Conservation (phyloP, 257 asterid species). For the Ilex asprella region DNA sequence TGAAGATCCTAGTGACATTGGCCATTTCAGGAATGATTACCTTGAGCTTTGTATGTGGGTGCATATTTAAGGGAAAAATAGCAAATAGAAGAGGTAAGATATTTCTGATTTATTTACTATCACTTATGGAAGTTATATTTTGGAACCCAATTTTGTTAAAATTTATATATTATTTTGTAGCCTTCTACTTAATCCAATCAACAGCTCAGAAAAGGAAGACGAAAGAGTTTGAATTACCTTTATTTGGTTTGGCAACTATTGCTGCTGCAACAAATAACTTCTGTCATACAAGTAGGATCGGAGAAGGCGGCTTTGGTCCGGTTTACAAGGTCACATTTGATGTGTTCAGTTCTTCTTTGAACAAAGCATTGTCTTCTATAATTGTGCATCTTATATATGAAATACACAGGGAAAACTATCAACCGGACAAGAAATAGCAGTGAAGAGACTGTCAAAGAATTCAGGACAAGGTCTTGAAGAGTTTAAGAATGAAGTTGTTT, state of each 20-base stretch:
- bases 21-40: no score
- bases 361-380: not conserved
- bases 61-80: no score
- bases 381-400: not conserved
- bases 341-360: no score
- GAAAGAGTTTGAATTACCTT: constrained; percentile 33
- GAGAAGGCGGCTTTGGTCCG: constrained; percentile 58
- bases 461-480: constrained; percentile 48
- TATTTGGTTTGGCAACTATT: constrained; percentile 21
- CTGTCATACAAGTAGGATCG: constrained; percentile 30
- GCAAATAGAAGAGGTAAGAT: no score
- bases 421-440: constrained; percentile 45
- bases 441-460: constrained; percentile 36
- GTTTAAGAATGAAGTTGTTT: constrained; percentile 42
- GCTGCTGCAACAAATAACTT: constrained; percentile 33
- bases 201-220: constrained; percentile 2
- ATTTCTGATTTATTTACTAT: no score
- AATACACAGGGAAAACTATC: constrained; percentile 30
- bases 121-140: no score
- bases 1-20: no score
- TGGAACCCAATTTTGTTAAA: no score
- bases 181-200: no score
- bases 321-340: constrained; percentile 36
- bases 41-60: no score
- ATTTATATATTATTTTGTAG: no score